Conservation (phyloP, 192 early-diverging fungal species). For the Mortierella hygrophila region DNA sequence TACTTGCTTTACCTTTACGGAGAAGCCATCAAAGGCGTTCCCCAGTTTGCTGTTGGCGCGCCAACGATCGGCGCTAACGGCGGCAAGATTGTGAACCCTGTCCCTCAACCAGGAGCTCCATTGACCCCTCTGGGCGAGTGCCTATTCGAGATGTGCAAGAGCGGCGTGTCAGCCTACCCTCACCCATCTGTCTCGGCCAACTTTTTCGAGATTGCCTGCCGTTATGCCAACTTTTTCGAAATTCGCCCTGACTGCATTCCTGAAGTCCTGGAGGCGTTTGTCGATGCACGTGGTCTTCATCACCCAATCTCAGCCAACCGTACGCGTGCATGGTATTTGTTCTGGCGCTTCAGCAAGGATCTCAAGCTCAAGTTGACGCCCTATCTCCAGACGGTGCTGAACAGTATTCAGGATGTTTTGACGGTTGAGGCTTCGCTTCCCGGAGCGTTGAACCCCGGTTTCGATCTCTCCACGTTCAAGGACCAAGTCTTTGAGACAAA, state of each 20-base stretch:
- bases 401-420: conserved; percentile 78
- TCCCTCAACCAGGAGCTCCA: conserved; percentile 35
- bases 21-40: conserved; percentile 72
- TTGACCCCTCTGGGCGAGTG: conserved; percentile 50
- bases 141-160: conserved; percentile 48
- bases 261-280: conserved; percentile 78
- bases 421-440: conserved; percentile 75
- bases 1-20: conserved; percentile 81
- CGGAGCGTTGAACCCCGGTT: conserved; percentile 53
- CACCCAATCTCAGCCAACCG: conserved; percentile 78
- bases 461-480: conserved; percentile 61
- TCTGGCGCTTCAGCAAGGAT: conserved; percentile 85
- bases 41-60: conserved; percentile 54
- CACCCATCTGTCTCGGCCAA: conserved; percentile 78
- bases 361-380: conserved; percentile 68
- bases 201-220: conserved; percentile 81
- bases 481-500: conserved; percentile 72
- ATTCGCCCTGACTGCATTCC: conserved; percentile 72
- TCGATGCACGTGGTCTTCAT: conserved; percentile 83
- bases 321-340: conserved; percentile 87
- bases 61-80: conserved; percentile 48
- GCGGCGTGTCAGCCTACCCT: conserved; percentile 78
- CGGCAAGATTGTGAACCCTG: conserved; percentile 39
- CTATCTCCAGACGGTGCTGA: conserved; percentile 74
- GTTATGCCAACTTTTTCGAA: conserved; percentile 82